These are phyloP conservation scores for Breviolum minutum DNA, from an alignment of 73 alveolate species.

Conservation along the genomic window DNA sequence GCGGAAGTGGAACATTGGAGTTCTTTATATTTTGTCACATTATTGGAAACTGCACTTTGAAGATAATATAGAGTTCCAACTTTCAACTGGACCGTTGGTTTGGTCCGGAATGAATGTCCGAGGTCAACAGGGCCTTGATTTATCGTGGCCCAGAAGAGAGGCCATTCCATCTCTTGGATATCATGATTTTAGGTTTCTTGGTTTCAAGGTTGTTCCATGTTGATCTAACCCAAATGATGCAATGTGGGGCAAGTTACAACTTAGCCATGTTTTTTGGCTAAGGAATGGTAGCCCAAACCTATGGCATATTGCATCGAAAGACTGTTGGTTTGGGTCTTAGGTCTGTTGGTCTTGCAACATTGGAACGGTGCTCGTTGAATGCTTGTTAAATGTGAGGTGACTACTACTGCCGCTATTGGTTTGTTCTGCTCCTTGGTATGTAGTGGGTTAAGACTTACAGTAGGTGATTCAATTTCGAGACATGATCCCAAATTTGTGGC, in stretches of 20 bases:
- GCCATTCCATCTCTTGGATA: constrained; percentile 78
- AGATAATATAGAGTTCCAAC: neutral
- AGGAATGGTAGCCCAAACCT: constrained; percentile 69
- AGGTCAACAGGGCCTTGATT: constrained; percentile 55
- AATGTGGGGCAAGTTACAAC: no score
- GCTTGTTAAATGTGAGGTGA: constrained; percentile 15
- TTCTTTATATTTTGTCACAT: neutral
- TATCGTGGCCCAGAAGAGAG: constrained; percentile 88
- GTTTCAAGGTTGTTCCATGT: neutral
- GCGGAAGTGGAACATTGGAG: neutral
- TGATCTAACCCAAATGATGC: neutral
- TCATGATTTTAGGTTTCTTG: constrained; percentile 68
- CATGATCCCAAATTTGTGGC: neutral
- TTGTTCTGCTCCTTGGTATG: constrained; percentile 22
- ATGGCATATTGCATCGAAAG: constrained; percentile 70
- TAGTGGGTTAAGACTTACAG: no score
- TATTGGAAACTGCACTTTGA: no score
- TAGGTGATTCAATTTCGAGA: neutral
- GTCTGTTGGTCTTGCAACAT: neutral
- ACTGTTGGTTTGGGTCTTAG: constrained; percentile 22
- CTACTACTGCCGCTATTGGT: constrained; percentile 84
- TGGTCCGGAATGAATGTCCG: neutral
- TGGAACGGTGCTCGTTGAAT: neutral
- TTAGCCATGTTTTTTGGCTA: neutral
- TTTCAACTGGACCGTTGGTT: neutral